phyloP scores from a whole-genome alignment of 192 early-diverging fungal genomes.

The Thoreauomyces humboldtii region DNA sequence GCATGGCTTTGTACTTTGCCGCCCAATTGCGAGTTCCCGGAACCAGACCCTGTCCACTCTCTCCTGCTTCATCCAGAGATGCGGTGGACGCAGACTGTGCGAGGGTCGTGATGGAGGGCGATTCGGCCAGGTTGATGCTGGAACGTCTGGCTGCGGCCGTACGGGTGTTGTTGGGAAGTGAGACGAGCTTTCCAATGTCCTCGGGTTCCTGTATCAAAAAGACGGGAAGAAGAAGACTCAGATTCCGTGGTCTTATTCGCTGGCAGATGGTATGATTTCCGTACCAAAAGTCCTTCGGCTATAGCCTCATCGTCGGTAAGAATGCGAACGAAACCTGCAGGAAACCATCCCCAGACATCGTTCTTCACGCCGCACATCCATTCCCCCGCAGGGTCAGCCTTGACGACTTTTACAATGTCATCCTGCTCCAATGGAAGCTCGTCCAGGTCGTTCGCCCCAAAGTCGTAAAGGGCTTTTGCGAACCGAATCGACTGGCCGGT shows the following conservation, averaged over 20 bases:
- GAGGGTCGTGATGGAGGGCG: not conserved
- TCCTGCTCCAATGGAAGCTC: conserved; percentile 42
- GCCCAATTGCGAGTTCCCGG: conserved; percentile 22
- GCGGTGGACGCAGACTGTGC: not conserved
- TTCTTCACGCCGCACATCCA: conserved; percentile 46
- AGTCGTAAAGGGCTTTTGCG: conserved; percentile 45
- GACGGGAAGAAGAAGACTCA: not conserved
- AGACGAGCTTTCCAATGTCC: conserved; percentile 1
- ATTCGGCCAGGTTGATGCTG: not conserved
- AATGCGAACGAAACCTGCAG: conserved; percentile 31
- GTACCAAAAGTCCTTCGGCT: conserved; percentile 15
- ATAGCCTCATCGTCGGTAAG: conserved; percentile 31
- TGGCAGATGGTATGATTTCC: too few species aligned
- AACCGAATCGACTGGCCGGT: too few species aligned
- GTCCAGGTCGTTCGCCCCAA: conserved; percentile 31
- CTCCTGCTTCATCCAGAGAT: conserved; percentile 5
- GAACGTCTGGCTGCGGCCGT: not conserved
- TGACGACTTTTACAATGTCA: conserved; percentile 32
- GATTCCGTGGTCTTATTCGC: not conserved
- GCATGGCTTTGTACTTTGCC: conserved; percentile 28
- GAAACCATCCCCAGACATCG: conserved; percentile 45
- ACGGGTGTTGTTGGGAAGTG: not conserved
- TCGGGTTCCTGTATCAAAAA: not conserved
- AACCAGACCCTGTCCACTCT: not conserved
- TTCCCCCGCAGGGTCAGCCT: conserved; percentile 2